These are phyloP conservation scores for Coprinellus micaceus DNA, from an alignment of 768 basidiomycete genomes.

Conservation along the genomic window DNA sequence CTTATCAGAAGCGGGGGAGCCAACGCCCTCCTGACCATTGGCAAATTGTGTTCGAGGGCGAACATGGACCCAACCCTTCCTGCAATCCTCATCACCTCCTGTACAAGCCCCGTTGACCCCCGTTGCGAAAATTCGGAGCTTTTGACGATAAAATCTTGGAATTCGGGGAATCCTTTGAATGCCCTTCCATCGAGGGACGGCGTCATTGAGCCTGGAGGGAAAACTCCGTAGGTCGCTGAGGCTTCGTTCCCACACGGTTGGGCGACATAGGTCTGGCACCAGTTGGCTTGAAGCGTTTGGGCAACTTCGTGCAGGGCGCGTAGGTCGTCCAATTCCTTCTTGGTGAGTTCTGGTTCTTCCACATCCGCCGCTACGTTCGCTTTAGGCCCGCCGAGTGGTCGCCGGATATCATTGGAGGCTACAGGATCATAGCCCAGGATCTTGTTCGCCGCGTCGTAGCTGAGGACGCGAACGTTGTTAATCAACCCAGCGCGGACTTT, in stretches of 20 bases:
- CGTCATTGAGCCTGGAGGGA: constrained; percentile 7
- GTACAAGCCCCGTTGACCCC: constrained; percentile 57
- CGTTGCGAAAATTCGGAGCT: constrained; percentile 18
- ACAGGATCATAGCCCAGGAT: constrained; percentile 31
- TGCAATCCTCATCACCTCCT: constrained; percentile 81
- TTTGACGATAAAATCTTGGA: constrained; percentile 42
- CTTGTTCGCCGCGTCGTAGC: constrained; percentile 67
- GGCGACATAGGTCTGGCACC: not conserved
- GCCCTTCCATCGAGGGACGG: not conserved
- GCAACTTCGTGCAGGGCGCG: not conserved
- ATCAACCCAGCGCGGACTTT: constrained; percentile 70
- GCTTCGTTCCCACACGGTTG: not conserved
- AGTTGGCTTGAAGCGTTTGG: not conserved
- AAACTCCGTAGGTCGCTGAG: not conserved
- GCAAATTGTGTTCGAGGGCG: constrained; percentile 54
- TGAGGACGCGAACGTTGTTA: constrained; percentile 57
- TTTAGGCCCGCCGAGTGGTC: constrained; percentile 43
- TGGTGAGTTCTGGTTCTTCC: not conserved
- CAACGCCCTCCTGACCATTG: constrained; percentile 57
- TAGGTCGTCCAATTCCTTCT: not conserved
- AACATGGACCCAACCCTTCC: constrained; percentile 74
- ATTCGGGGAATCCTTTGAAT: constrained; percentile 46
- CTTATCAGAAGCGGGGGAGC: constrained; percentile 27
- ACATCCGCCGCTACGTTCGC: not conserved
- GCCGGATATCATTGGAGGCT: constrained; percentile 8